Base-by-base conservation (phyloP, 371 early-diverging fungal species). In the Syncephalis fuscata region DNA sequence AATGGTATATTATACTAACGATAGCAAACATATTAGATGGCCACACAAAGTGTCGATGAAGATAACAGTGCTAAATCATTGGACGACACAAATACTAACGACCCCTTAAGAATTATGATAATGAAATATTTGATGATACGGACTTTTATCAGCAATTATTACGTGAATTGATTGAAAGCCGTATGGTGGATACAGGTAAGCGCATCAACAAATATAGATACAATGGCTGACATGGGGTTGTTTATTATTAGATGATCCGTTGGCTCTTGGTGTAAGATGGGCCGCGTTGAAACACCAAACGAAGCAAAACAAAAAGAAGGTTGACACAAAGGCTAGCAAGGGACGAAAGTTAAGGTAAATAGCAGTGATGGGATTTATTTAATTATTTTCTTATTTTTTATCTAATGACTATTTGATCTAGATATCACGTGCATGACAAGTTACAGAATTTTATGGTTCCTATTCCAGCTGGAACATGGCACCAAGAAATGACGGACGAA, bases 391-490 rank as follows among this genome's bases (percentile, higher is more conserved):
- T 27, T 19, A 14, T 22, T 22, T 24, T 50, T 23, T 11, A 50
- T 26, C n/a, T 50, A 14, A 37, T 27, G n/a, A 19, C 39, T 10
- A 44, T 61, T n/a, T n/a, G n/a, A n/a, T n/a, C n/a, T n/a, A 73
- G 79, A 60, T 93, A 85, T 59, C 82, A 92, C 53, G 85, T 88
- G 3, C 91, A 92, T 59, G 93, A 92, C 54, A 94, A 92, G 55
- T 61, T 95, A 17, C 82, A 82, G 58, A 88, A 86, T 59, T 95
- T 92, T 61, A 95, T 95, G 94, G 86, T 85, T 4, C 89, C 96
- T 26, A 68, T 85, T 48, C 87, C 90, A 21, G 56, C 71, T 20
- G 86, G 85, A 15, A 67, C 74, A 3, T 93, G 94, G 94, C 90
- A 88, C 57, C 89, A 87, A 39, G 76, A 76, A 48, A 91, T 85